Conservation (phyloP, 2,329 filamentous ascomycete species). For the Phyllosticta citribraziliensis region DNA sequence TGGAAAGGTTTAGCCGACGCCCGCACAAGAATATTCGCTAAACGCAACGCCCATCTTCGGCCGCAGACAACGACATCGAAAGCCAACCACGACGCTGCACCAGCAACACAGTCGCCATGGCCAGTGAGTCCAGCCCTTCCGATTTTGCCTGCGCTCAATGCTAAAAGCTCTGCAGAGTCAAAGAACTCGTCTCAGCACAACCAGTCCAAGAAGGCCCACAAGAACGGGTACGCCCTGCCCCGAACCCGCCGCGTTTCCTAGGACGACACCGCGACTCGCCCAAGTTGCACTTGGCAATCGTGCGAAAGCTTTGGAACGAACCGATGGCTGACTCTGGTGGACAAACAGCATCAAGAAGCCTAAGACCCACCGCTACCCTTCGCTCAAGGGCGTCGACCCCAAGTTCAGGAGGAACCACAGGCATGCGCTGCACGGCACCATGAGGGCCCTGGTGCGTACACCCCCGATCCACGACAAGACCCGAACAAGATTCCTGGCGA, state of each 20-base stretch:
- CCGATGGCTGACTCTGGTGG: constrained; percentile 5
- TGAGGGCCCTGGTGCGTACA: constrained; percentile 82
- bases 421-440: constrained; percentile 98
- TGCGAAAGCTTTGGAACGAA: not conserved
- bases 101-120: constrained; percentile 48
- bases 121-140: constrained; percentile 46
- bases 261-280: not conserved
- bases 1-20: not conserved
- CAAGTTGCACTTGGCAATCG: not conserved
- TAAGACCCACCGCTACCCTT: constrained; percentile 97
- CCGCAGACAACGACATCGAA: constrained; percentile 11
- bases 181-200: constrained; percentile 99
- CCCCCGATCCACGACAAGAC: constrained; percentile 1
- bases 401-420: constrained; percentile 99
- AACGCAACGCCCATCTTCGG: not conserved
- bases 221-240: constrained; percentile 72
- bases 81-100: constrained; percentile 11
- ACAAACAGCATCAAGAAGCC: constrained; percentile 93
- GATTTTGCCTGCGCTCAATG: not conserved
- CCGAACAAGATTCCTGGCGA: not conserved
- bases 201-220: constrained; percentile 96
- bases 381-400: constrained; percentile 95
- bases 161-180: constrained; percentile 58
- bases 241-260: not conserved
- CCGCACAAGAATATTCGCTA: not conserved